phyloP scores from a whole-genome alignment of 164 flowering plant species.

The Piper betle region DNA sequence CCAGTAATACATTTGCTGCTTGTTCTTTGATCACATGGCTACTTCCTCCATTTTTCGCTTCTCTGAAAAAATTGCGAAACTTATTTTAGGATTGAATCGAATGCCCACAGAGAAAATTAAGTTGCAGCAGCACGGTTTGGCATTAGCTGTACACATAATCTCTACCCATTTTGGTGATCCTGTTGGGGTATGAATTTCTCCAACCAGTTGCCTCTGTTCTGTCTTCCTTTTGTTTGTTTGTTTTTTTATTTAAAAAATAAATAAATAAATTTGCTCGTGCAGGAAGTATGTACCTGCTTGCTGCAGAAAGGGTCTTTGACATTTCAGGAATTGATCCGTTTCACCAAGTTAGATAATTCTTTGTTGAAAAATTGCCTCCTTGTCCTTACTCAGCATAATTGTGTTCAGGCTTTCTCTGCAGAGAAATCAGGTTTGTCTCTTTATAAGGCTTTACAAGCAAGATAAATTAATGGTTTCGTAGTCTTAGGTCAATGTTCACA shows the following conservation, averaged over 20 bases:
- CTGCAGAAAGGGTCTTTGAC: conserved; percentile 55
- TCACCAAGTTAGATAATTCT: conserved; percentile 29
- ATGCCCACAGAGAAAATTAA: conserved; percentile 14
- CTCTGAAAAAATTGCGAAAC: too few relatives aligned
- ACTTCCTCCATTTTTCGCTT: too few relatives aligned
- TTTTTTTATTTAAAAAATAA: background rate
- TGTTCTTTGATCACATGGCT: too few relatives aligned
- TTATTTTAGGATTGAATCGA: too few relatives aligned
- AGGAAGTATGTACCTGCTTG: conserved; percentile 87
- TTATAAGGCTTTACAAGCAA: background rate
- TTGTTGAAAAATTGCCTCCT: conserved; percentile 55
- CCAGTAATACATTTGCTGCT: too few relatives aligned
- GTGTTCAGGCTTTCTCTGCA: conserved; percentile 61
- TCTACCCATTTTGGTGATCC: conserved; percentile 54
- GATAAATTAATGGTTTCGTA: too few relatives aligned
- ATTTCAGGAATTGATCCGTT: conserved; percentile 19
- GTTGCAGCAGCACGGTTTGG: conserved; percentile 44
- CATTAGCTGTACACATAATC: conserved; percentile 58
- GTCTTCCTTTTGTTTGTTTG: background rate
- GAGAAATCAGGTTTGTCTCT: conserved; percentile 33
- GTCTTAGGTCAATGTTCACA: too few relatives aligned
- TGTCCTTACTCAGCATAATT: conserved; percentile 84
- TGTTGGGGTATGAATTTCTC: conserved; percentile 39
- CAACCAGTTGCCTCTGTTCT: background rate
- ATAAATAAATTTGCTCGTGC: conserved; percentile 2